A percentile compares a stretch with the other conserved stretches of the same genome.
These are phyloP conservation scores for Suillus cothurnatus DNA, from an alignment of 768 basidiomycete species.

Conservation along the genomic window DNA sequence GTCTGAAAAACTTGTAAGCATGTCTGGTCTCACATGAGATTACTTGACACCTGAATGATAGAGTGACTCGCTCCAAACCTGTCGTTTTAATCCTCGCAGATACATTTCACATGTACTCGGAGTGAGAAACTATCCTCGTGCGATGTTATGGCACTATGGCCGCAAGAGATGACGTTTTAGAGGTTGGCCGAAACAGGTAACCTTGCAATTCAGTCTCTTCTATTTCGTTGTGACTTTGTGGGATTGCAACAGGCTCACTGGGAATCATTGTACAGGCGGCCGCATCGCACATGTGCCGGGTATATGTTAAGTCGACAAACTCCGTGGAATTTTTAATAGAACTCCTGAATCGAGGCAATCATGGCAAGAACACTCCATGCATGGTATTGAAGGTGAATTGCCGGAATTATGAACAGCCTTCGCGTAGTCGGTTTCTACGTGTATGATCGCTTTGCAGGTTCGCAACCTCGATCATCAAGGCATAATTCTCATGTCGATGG, in stretches of 20 bases:
- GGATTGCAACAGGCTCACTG: background rate
- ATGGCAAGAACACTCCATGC: background rate
- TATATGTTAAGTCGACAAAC: background rate
- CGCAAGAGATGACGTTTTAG: background rate
- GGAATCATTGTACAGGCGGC: background rate
- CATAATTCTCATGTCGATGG: background rate
- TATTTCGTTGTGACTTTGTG: background rate
- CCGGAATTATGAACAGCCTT: background rate
- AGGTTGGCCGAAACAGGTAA: background rate
- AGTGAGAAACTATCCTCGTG: background rate
- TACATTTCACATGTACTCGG: background rate
- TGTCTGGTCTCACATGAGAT: background rate
- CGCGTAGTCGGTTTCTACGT: background rate
- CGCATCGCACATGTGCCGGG: background rate
- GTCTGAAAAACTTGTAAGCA: background rate
- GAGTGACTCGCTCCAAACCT: background rate
- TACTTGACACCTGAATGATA: background rate
- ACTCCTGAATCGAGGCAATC: background rate
- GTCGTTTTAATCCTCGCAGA: background rate
- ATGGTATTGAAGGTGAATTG: background rate
- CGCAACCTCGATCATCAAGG: background rate
- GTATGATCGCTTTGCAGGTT: background rate
- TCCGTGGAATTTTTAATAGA: background rate
- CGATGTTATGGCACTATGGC: background rate
- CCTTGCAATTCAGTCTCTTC: background rate